Evolutionary conservation across 306 rosid species (phyloP).

Genomic region (Quercus bicolor): DNA sequence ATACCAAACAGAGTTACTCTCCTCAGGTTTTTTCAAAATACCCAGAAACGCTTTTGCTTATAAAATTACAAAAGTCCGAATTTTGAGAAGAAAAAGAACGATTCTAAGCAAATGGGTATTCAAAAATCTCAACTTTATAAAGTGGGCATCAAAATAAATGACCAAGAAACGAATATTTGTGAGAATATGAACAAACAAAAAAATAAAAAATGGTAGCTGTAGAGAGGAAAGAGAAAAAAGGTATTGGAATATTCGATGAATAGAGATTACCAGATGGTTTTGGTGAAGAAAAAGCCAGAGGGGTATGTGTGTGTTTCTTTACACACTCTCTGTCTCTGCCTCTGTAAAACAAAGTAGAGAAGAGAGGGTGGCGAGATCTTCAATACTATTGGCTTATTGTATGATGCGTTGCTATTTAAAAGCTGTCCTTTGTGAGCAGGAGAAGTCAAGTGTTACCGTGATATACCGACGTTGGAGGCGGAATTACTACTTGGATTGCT

Average conservation of each 20-base stretch:
- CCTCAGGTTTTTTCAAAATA: conserved; percentile 6
- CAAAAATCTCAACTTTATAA: conserved; percentile 5
- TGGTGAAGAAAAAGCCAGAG: background rate
- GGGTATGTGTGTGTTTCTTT: background rate
- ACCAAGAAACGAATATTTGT: conserved; percentile 6
- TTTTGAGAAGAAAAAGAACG: conserved; percentile 1
- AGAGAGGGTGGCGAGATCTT: conserved; percentile 20
- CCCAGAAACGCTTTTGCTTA: conserved; percentile 2
- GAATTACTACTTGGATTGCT: background rate
- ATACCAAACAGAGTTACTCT: conserved; percentile 1
- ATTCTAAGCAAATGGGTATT: conserved; percentile 1
- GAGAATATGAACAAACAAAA: background rate
- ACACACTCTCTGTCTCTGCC: conserved; percentile 8
- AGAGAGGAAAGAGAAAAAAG: background rate
- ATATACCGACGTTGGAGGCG: background rate
- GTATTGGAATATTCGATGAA: background rate
- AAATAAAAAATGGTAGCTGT: background rate
- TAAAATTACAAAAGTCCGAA: background rate
- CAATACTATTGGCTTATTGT: conserved; percentile 1
- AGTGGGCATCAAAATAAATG: background rate
- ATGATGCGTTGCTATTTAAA: background rate
- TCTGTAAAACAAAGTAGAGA: conserved; percentile 13
- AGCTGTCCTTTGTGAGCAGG: background rate
- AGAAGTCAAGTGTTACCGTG: background rate
- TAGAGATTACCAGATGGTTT: background rate